Evolutionary conservation across 257 asterid species (phyloP).

Genomic region (Petunia axillaris): DNA sequence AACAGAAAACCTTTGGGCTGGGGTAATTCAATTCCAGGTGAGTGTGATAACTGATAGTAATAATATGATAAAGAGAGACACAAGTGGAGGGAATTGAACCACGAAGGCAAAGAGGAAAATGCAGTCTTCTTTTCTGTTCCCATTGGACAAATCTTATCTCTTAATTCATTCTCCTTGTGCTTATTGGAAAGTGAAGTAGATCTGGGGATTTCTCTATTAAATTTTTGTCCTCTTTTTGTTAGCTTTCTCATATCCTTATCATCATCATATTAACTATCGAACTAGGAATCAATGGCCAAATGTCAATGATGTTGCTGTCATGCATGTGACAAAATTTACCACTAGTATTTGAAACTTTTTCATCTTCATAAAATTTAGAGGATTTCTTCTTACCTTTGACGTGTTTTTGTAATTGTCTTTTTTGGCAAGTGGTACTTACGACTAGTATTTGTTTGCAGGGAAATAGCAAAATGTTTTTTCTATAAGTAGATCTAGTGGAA

Average conservation of each 20-base stretch:
- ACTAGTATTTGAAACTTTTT: background rate
- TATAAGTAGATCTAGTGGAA: background rate
- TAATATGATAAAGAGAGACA: slow-evolving; percentile 25
- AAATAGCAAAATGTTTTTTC: background rate
- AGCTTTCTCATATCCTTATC: background rate
- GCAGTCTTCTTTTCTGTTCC: slow-evolving; percentile 20
- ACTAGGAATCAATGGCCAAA: slow-evolving; percentile 28
- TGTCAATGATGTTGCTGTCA: slow-evolving; percentile 40
- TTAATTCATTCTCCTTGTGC: slow-evolving; percentile 19
- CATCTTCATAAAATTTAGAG: background rate
- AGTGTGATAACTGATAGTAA: slow-evolving; percentile 26
- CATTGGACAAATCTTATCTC: slow-evolving; percentile 52
- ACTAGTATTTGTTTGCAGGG: background rate
- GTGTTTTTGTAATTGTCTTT: background rate
- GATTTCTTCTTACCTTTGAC: background rate
- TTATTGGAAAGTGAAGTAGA: slow-evolving; percentile 37
- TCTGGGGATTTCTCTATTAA: slow-evolving; percentile 9
- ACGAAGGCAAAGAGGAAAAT: slow-evolving; percentile 40
- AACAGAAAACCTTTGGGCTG: background rate
- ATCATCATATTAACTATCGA: background rate
- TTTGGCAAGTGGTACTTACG: background rate
- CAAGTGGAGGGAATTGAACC: slow-evolving; percentile 56
- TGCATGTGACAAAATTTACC: slow-evolving; percentile 33
- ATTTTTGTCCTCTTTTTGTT: background rate
- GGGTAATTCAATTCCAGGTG: background rate